Percentiles rank a stretch among this genome's conserved stretches.
Evolutionary conservation across 2,329 filamentous ascomycete species (phyloP).

Genomic region (Leptodontidium sp.): DNA sequence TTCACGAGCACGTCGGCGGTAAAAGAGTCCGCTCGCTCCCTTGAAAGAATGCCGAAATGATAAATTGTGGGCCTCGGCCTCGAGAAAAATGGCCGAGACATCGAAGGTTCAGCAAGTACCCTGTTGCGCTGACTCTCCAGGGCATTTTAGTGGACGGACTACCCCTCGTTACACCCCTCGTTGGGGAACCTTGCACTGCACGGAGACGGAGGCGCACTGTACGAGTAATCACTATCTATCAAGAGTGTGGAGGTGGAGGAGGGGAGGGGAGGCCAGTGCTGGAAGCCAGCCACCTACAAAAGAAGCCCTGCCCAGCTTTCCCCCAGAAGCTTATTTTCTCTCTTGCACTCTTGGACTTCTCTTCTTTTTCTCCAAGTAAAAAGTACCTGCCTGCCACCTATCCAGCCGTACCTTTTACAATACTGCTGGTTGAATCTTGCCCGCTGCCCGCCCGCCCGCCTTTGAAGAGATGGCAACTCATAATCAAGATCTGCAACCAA

Average conservation of each 20-base stretch:
- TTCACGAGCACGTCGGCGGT: background rate
- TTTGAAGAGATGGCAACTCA: background rate
- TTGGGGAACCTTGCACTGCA: conserved; percentile 11
- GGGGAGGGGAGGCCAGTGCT: too few relatives aligned
- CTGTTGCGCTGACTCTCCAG: conserved; percentile 11
- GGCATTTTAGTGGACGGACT: background rate
- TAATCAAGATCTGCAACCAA: conserved; percentile 4
- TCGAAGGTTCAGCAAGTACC: background rate
- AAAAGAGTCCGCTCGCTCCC: background rate
- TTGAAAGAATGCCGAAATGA: background rate
- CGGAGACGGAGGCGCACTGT: background rate
- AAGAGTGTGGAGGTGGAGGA: conserved; percentile 2
- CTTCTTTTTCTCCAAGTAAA: conserved; percentile 6
- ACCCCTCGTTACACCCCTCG: background rate
- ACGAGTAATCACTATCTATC: background rate
- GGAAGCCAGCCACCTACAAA: conserved; percentile 5
- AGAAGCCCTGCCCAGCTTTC: conserved; percentile 21
- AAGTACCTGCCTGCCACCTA: background rate
- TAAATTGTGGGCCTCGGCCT: background rate
- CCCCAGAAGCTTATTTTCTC: conserved; percentile 16
- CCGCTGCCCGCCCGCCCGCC: too few relatives aligned
- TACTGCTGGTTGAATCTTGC: too few relatives aligned
- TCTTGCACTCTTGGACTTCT: background rate
- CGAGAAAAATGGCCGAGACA: background rate
- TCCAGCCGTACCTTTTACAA: too few relatives aligned